phyloP scores from a whole-genome alignment of 208 protist species.

The Leishmania martiniquensis region DNA sequence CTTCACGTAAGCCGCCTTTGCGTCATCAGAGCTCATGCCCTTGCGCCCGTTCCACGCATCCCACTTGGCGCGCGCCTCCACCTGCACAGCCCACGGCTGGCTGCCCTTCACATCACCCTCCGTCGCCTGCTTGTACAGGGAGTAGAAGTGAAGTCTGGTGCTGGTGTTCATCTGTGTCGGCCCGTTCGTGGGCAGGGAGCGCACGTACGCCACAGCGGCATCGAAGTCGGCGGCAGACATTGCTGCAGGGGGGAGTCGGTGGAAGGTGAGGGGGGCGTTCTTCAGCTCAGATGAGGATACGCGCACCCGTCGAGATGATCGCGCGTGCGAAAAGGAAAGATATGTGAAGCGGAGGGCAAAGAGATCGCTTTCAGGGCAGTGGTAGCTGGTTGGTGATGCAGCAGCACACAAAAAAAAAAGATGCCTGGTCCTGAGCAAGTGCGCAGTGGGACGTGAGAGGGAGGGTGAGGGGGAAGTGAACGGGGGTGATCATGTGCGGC shows the following conservation, averaged over 20 bases:
- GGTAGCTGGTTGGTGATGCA: neutral
- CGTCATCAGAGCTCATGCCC: conserved; percentile 91
- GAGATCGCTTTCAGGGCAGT: neutral
- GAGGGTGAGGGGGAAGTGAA: neutral
- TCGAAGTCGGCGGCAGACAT: conserved; percentile 88
- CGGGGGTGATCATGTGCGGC: neutral
- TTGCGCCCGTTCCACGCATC: conserved; percentile 93
- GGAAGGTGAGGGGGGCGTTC: neutral
- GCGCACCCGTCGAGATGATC: neutral
- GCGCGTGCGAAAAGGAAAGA: neutral
- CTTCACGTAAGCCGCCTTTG: conserved; percentile 91
- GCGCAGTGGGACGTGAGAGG: neutral
- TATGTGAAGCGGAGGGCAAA: neutral
- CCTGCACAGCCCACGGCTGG: conserved; percentile 92
- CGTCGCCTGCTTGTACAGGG: conserved; percentile 97
- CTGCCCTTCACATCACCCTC: conserved; percentile 92
- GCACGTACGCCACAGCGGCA: conserved; percentile 82
- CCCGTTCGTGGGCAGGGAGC: conserved; percentile 78
- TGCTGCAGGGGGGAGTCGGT: neutral
- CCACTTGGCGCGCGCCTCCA: conserved; percentile 95
- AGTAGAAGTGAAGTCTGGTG: conserved; percentile 95
- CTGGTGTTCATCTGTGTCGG: conserved; percentile 88
- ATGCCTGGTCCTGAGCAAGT: neutral
- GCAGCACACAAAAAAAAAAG: neutral
- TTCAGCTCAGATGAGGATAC: neutral